A percentile compares a stretch with the other conserved stretches of the same genome.
These are phyloP conservation scores for Luzula sylvatica DNA, from an alignment of 176 grass and related monocot genomes.

Conservation along the genomic window DNA sequence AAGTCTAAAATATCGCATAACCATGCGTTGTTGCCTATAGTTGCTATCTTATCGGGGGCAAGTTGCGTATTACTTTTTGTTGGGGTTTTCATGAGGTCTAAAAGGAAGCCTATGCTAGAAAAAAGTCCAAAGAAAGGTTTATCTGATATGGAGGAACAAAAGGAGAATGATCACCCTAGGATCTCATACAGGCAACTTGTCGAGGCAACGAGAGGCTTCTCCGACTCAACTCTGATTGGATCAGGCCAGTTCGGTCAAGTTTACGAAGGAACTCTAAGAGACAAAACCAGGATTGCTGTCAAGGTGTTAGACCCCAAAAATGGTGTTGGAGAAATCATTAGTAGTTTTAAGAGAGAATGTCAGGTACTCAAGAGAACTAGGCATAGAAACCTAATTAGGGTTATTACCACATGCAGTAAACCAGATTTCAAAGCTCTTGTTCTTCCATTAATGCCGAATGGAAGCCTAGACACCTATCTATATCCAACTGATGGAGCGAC, in stretches of 20 bases:
- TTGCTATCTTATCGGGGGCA: slow-evolving; percentile 8
- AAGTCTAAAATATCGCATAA: slow-evolving; percentile 11
- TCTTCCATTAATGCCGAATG: slow-evolving; percentile 79
- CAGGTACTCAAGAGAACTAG: slow-evolving; percentile 75
- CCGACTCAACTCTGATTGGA: slow-evolving; percentile 49
- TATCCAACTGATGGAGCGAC: slow-evolving; percentile 33
- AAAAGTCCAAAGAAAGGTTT: slow-evolving; percentile 24
- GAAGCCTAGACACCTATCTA: slow-evolving; percentile 64
- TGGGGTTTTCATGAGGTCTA: slow-evolving; percentile 14
- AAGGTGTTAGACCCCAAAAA: slow-evolving; percentile 77
- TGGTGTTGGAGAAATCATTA: slow-evolving; percentile 40
- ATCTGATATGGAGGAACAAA: slow-evolving; percentile 23
- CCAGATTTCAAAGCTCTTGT: slow-evolving; percentile 87
- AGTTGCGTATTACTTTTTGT: slow-evolving; percentile 10
- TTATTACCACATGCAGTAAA: slow-evolving; percentile 74
- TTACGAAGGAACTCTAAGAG: slow-evolving; percentile 51
- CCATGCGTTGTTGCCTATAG: slow-evolving; percentile 12
- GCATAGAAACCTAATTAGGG: slow-evolving; percentile 80
- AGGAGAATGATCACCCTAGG: slow-evolving; percentile 53
- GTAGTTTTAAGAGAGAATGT: slow-evolving; percentile 86
- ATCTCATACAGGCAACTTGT: slow-evolving; percentile 70
- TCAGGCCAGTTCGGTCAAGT: slow-evolving; percentile 63
- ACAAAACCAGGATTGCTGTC: slow-evolving; percentile 59
- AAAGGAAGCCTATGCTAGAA: not conserved
- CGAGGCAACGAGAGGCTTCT: slow-evolving; percentile 71